Evolutionary conservation across 768 basidiomycete genomes (phyloP).

Genomic region (Suillus hirtellus): DNA sequence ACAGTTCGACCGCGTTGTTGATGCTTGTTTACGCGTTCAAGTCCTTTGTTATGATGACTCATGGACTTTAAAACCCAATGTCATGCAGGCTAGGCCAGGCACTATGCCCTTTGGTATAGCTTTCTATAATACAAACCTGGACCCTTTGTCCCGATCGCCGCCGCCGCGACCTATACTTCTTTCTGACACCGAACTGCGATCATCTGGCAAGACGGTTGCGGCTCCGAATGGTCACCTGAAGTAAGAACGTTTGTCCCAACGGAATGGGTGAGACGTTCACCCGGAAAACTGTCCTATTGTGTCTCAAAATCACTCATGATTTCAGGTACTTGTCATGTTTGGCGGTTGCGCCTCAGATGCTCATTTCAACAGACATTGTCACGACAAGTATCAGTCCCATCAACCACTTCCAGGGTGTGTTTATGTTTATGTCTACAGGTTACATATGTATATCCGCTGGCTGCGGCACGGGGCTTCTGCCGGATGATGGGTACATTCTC

Average conservation of each 20-base stretch:
- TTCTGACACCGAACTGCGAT: not conserved
- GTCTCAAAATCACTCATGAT: not conserved
- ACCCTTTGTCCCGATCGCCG: not conserved
- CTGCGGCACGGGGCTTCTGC: not conserved
- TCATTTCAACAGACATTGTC: not conserved
- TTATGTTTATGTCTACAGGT: not conserved
- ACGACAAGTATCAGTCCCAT: not conserved
- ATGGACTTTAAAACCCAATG: not conserved
- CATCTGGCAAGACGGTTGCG: not conserved
- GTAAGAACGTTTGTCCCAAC: not conserved
- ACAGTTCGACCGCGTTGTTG: slow-evolving; percentile 2
- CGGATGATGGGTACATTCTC: not conserved
- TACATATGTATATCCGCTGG: not conserved
- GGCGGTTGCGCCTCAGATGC: not conserved
- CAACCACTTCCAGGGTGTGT: not conserved
- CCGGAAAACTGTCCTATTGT: not conserved
- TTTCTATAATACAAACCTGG: not conserved
- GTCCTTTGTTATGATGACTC: not conserved
- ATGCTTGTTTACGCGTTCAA: slow-evolving; percentile 1
- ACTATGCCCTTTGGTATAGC: not conserved
- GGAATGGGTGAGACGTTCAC: too few relatives aligned
- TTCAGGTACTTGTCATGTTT: not conserved
- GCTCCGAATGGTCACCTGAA: not conserved
- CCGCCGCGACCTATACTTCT: not conserved
- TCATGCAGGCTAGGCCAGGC: not conserved